Base-by-base conservation (phyloP, 2,329 filamentous ascomycete genomes). In the Penicillium sp. region DNA sequence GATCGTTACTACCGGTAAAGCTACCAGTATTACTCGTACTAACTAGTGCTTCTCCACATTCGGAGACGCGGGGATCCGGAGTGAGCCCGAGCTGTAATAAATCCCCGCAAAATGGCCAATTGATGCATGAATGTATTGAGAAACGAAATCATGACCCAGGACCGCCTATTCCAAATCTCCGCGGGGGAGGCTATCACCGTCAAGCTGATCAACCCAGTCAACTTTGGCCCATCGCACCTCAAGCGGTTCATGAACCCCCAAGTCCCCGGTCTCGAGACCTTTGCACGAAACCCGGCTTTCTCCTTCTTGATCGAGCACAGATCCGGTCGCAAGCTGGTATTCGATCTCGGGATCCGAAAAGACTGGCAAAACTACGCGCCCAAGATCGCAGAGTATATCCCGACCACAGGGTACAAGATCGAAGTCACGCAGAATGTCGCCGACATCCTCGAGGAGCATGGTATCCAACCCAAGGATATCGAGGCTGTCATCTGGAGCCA, bases 261-360 rank as follows among this genome's bases (percentile, higher is more conserved):
- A 38, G 52, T 60, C 6, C 58, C 58, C 9, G 58, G 58, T 7
- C 50, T 60, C 13, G 51, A 55, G 8, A 56, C 51, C 5, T 56
- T 55, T 23, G 51, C 58, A 8, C 30, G 51, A 2, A 56, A 55
- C 21, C 58, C 50, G 17, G 51, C 58, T 7, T 50, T 56, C 19
- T 60, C 51, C 15, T 60, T 60, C n/a, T 45, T 60, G 31, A 29
- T 60, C 4, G 58, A 60, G 23, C 58, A 60, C 52, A 9, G 30
- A 2, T 60, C 58, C 2, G 58, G 58, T 15, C 58, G 58, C 21
- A 60, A 60, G 31, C 45, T 60, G 19, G 51, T 74, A 0, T 77
- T 75, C 59, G 74, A 77, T 52, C 67, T 77, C 5, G 72, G 73
- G 2, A 64, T 75, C 13, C 71, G 71, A 52, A 73, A 71, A 29